These are phyloP conservation scores for Beauveria caledonica DNA, from an alignment of 2,329 filamentous ascomycete species.

Conservation along the genomic window DNA sequence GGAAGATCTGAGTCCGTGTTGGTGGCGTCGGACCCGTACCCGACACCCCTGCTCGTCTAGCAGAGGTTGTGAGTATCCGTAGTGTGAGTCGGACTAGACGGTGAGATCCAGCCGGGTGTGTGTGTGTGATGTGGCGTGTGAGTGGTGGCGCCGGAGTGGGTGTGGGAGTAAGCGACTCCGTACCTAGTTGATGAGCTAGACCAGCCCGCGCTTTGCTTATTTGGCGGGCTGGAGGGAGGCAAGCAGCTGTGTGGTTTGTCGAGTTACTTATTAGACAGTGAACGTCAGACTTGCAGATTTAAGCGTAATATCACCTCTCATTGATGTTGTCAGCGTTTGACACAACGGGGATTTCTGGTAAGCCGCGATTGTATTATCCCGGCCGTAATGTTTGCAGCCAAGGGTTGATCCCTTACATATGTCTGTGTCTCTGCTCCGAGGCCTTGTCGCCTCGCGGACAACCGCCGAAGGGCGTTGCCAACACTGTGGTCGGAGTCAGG, in stretches of 20 bases:
- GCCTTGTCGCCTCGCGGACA: neutral
- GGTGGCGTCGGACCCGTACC: conserved; percentile 13
- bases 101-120: conserved; percentile 8
- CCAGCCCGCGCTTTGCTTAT: neutral
- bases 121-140: conserved; percentile 5
- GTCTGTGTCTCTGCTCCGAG: neutral
- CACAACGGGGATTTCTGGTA: neutral
- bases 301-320: neutral
- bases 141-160: conserved; percentile 3
- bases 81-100: conserved; percentile 1
- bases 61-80: neutral
- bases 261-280: neutral
- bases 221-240: neutral
- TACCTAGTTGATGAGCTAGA: conserved; percentile 1
- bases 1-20: conserved; percentile 9
- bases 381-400: neutral
- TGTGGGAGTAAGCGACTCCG: conserved; percentile 6
- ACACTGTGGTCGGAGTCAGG: neutral
- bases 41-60: conserved; percentile 10
- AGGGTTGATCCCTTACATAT: too few species aligned
- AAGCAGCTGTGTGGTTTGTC: neutral
- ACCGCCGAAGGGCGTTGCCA: neutral
- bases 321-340: conserved; percentile 1
- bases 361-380: conserved; percentile 5
- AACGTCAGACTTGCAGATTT: neutral